Conservation (phyloP, 2,329 filamentous ascomycete species). For the Pseudocercospora fuligena region DNA sequence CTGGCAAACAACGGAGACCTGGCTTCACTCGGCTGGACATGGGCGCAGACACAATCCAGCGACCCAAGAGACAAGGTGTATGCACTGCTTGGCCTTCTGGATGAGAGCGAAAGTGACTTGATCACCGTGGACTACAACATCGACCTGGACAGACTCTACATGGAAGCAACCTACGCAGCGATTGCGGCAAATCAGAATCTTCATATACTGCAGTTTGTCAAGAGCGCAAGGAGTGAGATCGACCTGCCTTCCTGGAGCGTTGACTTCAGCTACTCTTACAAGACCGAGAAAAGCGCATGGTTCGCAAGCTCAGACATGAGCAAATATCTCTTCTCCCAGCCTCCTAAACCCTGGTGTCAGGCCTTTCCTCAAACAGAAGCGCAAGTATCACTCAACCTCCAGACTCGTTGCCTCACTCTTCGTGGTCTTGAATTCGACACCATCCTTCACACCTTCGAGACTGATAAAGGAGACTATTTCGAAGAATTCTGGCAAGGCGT, state of each 20-base stretch:
- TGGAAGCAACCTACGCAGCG: background rate
- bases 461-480: background rate
- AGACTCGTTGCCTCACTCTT: background rate
- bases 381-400: background rate
- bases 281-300: background rate
- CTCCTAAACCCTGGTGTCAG: background rate
- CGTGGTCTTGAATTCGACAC: background rate
- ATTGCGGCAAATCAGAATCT: background rate
- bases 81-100: conserved; percentile 13
- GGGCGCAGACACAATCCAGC: background rate
- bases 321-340: background rate
- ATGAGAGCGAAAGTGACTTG: background rate
- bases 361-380: background rate
- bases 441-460: background rate
- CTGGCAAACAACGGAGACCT: background rate
- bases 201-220: background rate
- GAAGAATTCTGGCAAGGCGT: background rate
- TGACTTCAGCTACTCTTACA: background rate
- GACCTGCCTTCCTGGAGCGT: background rate
- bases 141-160: background rate
- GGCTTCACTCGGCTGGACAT: background rate
- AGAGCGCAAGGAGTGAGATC: background rate
- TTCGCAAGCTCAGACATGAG: background rate
- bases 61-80: conserved; percentile 19
- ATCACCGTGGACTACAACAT: background rate